Evolutionary conservation across 169 alveolate species (phyloP).

Genomic region (Neospora caninum): DNA sequence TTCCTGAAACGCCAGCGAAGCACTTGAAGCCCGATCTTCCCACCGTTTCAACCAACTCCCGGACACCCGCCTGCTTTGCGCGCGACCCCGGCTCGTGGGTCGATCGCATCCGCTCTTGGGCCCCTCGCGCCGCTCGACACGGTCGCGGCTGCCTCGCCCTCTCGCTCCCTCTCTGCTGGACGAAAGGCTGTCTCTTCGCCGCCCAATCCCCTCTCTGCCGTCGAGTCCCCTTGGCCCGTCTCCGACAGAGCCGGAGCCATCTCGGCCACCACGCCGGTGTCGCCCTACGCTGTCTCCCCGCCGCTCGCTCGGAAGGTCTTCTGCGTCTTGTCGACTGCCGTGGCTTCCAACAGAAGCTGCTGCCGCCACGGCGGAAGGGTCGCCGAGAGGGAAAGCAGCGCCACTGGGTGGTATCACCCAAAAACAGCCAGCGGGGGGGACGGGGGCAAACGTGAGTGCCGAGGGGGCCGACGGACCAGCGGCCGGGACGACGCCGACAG

Average conservation of each 20-base stretch:
- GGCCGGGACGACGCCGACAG: not conserved
- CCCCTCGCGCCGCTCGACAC: not conserved
- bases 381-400: not conserved
- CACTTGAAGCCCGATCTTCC: not conserved
- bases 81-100: not conserved
- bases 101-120: not conserved
- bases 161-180: not conserved
- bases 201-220: not conserved
- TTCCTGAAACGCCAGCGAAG: not conserved
- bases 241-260: not conserved
- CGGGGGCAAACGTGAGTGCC: not conserved
- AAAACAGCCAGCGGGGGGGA: not conserved
- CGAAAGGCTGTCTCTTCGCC: not conserved
- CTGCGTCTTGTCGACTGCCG: no score
- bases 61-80: not conserved
- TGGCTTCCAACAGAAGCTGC: not conserved
- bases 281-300: not conserved
- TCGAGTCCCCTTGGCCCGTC: not conserved
- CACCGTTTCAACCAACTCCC: slow-evolving; percentile 27
- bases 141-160: not conserved
- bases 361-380: not conserved
- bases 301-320: no score
- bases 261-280: no score
- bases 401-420: not conserved
- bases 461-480: not conserved